Percentiles rank a stretch among this genome's conserved stretches.
Conservation (phyloP, 2,329 filamentous ascomycete species). For the Microdochium bolleyi region DNA sequence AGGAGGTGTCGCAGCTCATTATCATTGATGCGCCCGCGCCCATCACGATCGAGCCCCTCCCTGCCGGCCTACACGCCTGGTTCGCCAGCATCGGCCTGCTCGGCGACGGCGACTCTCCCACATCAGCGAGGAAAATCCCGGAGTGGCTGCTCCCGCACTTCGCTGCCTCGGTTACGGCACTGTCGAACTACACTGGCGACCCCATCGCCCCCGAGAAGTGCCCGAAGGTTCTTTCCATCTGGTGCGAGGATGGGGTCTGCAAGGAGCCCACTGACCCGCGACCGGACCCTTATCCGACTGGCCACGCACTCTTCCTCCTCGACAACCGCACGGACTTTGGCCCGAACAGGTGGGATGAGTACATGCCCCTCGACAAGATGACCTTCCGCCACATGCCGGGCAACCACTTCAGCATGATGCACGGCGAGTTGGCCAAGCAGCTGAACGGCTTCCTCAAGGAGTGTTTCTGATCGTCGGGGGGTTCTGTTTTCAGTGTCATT, state of each 20-base stretch:
- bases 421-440: slow-evolving; percentile 35
- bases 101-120: slow-evolving; percentile 47
- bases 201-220: slow-evolving; percentile 51
- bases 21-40: slow-evolving; percentile 62
- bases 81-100: slow-evolving; percentile 66
- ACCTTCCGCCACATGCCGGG: slow-evolving; percentile 59
- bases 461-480: slow-evolving; percentile 3
- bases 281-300: slow-evolving; percentile 51
- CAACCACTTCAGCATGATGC: slow-evolving; percentile 74
- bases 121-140: slow-evolving; percentile 46
- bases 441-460: slow-evolving; percentile 21
- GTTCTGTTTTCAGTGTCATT: too few species aligned
- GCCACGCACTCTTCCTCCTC: slow-evolving; percentile 60
- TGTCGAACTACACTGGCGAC: slow-evolving; percentile 61
- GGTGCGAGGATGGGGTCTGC: slow-evolving; percentile 69
- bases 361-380: slow-evolving; percentile 53
- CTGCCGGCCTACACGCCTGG: slow-evolving; percentile 60
- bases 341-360: slow-evolving; percentile 62
- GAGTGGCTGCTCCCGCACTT: slow-evolving; percentile 72
- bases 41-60: slow-evolving; percentile 60
- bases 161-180: slow-evolving; percentile 56
- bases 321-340: slow-evolving; percentile 67
- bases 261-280: slow-evolving; percentile 56
- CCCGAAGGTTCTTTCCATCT: slow-evolving; percentile 58
- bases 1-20: slow-evolving; percentile 51